Conservation (phyloP, 1,139 yeast species). For the Suhomyces taliae region DNA sequence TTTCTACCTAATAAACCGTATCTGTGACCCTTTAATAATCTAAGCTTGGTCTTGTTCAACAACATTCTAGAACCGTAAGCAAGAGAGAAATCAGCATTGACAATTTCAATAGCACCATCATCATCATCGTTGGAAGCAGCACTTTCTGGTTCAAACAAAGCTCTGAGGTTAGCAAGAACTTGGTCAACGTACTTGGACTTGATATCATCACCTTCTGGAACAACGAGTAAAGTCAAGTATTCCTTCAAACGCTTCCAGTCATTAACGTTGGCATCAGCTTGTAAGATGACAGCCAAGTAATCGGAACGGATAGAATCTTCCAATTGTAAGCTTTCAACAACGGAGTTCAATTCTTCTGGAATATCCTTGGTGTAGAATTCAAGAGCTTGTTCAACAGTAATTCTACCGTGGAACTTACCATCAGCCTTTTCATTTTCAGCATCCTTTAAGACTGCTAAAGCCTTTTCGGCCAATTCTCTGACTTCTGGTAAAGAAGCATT, state of each 20-base stretch:
- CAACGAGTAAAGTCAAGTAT: constrained; percentile 50
- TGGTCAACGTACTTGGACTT: constrained; percentile 43
- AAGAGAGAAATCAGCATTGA: constrained; percentile 89
- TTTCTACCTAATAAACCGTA: constrained; percentile 98
- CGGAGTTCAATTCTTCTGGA: constrained; percentile 23
- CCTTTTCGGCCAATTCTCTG: constrained; percentile 88
- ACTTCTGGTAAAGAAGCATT: constrained; percentile 97
- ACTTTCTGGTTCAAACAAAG: constrained; percentile 64
- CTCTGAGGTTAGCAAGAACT: constrained; percentile 58
- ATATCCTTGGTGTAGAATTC: constrained; percentile 43
- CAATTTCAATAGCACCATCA: constrained; percentile 68
- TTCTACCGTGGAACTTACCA: constrained; percentile 76
- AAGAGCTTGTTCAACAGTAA: constrained; percentile 55
- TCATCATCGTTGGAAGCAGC: constrained; percentile 50
- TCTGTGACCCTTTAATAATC: constrained; percentile 91
- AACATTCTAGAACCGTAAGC: constrained; percentile 99
- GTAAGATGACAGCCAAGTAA: constrained; percentile 58
- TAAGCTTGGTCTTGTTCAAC: constrained; percentile 83
- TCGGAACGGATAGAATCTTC: constrained; percentile 37
- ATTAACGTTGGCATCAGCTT: constrained; percentile 80
- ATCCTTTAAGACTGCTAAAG: constrained; percentile 74
- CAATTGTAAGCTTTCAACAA: constrained; percentile 25
- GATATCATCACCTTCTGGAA: constrained; percentile 34
- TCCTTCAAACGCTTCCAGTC: constrained; percentile 79
- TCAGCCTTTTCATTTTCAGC: constrained; percentile 70